A percentile compares a stretch with the other conserved stretches of the same genome.
Conservation (phyloP, 1,284 basidiomycete species). For the Sparassis latifolia region DNA sequence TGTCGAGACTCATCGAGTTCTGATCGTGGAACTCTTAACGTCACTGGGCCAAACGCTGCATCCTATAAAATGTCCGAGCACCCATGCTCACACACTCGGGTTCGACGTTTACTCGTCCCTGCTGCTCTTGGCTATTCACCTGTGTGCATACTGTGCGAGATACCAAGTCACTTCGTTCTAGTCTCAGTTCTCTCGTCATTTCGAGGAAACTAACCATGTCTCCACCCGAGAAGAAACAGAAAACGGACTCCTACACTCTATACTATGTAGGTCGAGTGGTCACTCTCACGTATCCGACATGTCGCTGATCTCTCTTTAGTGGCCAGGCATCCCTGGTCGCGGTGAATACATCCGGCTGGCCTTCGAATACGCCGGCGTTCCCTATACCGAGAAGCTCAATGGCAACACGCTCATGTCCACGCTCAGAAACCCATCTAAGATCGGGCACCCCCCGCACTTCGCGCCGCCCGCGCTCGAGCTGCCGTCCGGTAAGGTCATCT, state of each 20-base stretch:
- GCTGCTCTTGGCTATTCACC: too few relatives aligned
- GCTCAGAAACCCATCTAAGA: constrained; percentile 13
- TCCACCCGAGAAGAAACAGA: constrained; percentile 21
- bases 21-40: too few relatives aligned
- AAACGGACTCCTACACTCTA: constrained; percentile 24
- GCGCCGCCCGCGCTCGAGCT: constrained; percentile 32
- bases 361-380: constrained; percentile 33
- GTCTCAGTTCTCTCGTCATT: too few relatives aligned
- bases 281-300: background rate
- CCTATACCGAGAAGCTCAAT: constrained; percentile 30
- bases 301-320: constrained; percentile 13
- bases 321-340: constrained; percentile 36
- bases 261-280: constrained; percentile 23
- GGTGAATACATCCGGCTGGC: constrained; percentile 42
- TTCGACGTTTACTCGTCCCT: too few relatives aligned
- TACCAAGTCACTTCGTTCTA: too few relatives aligned
- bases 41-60: too few relatives aligned
- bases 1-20: too few relatives aligned
- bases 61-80: too few relatives aligned
- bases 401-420: constrained; percentile 9
- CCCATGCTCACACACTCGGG: too few relatives aligned
- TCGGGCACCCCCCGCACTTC: constrained; percentile 27
- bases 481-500: constrained; percentile 25
- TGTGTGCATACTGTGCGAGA: too few relatives aligned
- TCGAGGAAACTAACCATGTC: constrained; percentile 7